Evolutionary conservation across 495 filamentous ascomycete species (phyloP), one percentile per base, ranked within the genome.

Genomic region (Tirmania nivea): DNA sequence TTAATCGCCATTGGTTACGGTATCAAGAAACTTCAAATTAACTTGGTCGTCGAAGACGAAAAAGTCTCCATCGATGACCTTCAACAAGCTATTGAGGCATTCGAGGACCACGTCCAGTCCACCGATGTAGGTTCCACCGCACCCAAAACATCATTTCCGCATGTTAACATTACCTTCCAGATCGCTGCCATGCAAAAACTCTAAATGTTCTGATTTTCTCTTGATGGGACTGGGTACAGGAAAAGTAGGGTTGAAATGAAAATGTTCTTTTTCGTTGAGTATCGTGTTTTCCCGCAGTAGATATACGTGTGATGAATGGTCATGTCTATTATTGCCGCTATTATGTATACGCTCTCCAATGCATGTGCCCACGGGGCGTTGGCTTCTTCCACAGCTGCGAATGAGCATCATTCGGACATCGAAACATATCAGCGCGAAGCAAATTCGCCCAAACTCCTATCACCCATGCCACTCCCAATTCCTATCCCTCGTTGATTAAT

Each of bases 11-110:
- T 96, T 57, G 77, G 86, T 65, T 97, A 87, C 77, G 92, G 92
- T 72, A 93, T 97, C 75, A 94, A 90, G 81, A 96, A 96, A 79
- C 78, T 97, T 57, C 92, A 96, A 77, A 92, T 97, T 77, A 96
- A 83, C 78, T 68, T 95, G 57, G 87, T 96, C 59, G 75, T 96
- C 58, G 90, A 96, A 75, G 90, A 97, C 66, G 90, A 96, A 53
- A 96, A 96, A 75, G 68, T 97, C 65, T 87, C 84, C 53, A 68
- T 82, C 56, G 79, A 84, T 54, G 89, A 95, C 50, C 78, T 97
- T 63, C 80, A 95, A 75, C 75, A 77, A 58, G 62, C 83, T 71
- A 92, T 96, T 65, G 80, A 82, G 69, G 83, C 75, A 56, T 80
- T 87, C 63, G 90, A 97, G 76, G 90, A 96, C 70, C 83, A 87